Conservation (phyloP, 768 basidiomycete species). For the Phallus indusiatus region DNA sequence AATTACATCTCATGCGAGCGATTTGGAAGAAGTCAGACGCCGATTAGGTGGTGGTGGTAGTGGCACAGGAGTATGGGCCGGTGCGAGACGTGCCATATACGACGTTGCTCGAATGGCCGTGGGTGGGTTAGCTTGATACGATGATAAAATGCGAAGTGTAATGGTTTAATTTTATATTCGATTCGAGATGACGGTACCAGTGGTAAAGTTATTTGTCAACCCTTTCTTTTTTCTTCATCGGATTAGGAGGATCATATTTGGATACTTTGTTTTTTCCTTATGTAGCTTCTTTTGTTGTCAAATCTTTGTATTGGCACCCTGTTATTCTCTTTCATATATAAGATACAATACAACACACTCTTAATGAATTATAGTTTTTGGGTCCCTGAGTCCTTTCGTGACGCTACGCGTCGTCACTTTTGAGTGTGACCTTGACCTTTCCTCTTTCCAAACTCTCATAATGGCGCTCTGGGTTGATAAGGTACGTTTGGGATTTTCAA, state of each 20-base stretch:
- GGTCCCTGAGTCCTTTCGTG: background rate
- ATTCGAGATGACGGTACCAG: background rate
- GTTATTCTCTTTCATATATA: too few species aligned
- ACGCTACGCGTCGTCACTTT: constrained; percentile 6
- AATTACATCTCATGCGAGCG: constrained; percentile 18
- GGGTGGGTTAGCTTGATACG: constrained; percentile 49
- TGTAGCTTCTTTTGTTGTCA: too few species aligned
- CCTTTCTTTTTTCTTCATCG: too few species aligned
- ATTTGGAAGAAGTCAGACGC: constrained; percentile 50
- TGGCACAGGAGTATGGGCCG: constrained; percentile 39
- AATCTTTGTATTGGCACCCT: too few species aligned
- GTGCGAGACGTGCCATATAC: constrained; percentile 39
- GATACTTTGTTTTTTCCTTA: too few species aligned
- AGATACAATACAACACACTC: too few species aligned
- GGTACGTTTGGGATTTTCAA: constrained; percentile 22
- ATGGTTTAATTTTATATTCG: background rate
- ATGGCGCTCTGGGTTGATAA: constrained; percentile 71
- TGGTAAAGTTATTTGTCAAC: too few species aligned
- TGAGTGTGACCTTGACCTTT: background rate
- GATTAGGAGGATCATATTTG: too few species aligned
- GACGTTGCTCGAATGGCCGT: constrained; percentile 74
- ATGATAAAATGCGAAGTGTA: background rate
- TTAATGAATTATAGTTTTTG: too few species aligned
- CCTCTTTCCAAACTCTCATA: background rate
- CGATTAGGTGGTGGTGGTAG: too few species aligned